Conservation (phyloP, 352 stramenopile genomes). For the Globisporangium barbulae region DNA sequence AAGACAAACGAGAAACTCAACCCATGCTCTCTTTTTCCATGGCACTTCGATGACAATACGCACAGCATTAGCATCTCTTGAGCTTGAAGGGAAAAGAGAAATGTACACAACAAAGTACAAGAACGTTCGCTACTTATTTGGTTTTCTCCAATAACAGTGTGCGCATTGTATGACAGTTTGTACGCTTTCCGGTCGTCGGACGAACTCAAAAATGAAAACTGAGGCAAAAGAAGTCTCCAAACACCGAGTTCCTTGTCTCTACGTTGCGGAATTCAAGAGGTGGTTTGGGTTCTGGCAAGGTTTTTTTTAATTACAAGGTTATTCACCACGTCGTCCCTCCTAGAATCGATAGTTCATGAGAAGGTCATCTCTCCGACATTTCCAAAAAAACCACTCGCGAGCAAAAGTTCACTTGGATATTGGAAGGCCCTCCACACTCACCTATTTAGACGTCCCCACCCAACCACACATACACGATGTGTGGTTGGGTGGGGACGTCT, state of each 20-base stretch:
- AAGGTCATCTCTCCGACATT: neutral
- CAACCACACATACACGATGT: too few species aligned
- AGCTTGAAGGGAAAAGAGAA: neutral
- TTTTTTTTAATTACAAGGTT: neutral
- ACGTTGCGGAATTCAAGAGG: neutral
- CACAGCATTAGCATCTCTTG: neutral
- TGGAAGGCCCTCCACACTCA: conserved; percentile 2
- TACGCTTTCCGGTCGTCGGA: neutral
- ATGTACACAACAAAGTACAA: neutral
- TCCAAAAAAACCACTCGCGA: conserved; percentile 10
- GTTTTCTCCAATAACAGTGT: neutral
- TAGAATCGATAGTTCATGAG: neutral
- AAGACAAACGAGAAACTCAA: neutral
- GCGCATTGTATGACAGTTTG: neutral
- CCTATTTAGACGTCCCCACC: conserved; percentile 9
- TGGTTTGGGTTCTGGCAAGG: neutral
- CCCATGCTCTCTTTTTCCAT: neutral
- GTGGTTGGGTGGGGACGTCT: too few species aligned
- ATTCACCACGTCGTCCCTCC: neutral
- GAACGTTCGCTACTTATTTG: neutral
- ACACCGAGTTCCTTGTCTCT: neutral
- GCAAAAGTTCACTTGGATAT: conserved; percentile 9
- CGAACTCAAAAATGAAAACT: too few species aligned
- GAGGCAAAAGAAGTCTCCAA: too few species aligned
- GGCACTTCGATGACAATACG: neutral